Base-by-base conservation (phyloP, 2,329 filamentous ascomycete species). In the Colletotrichum liaoningense region DNA sequence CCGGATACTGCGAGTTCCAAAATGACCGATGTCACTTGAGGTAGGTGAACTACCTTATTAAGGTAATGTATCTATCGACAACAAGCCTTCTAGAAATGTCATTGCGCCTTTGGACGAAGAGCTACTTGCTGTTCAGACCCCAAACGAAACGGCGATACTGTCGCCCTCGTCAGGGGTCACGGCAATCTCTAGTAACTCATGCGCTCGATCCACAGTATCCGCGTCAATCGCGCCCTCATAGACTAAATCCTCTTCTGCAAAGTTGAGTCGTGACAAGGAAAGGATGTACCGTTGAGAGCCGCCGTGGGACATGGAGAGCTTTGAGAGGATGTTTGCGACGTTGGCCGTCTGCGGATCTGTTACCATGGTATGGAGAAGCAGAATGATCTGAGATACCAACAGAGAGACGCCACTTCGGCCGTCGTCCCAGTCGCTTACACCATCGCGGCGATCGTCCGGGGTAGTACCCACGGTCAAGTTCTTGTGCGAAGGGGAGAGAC, bases 231-330 rank as follows among this genome's bases (percentile, higher is more conserved):
- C 92, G 1, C 87, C 86, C 82, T 98, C 95, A 33, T 97, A 87
- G 12, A 97, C 89, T 9, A 94, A 82, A 35, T 94, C 93, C 74
- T 97, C 94, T 63, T 92, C 90, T 6, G 91, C 92, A 80, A 98
- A 98, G 0, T 94, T 95, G n/a, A 98, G 84, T 55, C 96, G 86
- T 0, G 94, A 95, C 57, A 99, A 85, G 2, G 91, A 91, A 11
- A 98, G 89, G 1, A 97, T 86, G 78, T 97, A 96, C 65, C 95
- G 95, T 79, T 98, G 95, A 64, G 91, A 90, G 0, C 92, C 94
- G 3, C 94, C 94, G 5, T 90, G 88, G 0, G 94, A 89, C 9
- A 89, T 88, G 0, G 88, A 87, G 5, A 98, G 86, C 80, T 96
- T 97, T 62, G 89, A 88, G 62, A 91, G 88, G 75, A 97, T 90